Percentiles rank a stretch among this genome's conserved stretches.
phyloP scores from a whole-genome alignment of 306 rosid species.

The Trichosanthes cucumerina region DNA sequence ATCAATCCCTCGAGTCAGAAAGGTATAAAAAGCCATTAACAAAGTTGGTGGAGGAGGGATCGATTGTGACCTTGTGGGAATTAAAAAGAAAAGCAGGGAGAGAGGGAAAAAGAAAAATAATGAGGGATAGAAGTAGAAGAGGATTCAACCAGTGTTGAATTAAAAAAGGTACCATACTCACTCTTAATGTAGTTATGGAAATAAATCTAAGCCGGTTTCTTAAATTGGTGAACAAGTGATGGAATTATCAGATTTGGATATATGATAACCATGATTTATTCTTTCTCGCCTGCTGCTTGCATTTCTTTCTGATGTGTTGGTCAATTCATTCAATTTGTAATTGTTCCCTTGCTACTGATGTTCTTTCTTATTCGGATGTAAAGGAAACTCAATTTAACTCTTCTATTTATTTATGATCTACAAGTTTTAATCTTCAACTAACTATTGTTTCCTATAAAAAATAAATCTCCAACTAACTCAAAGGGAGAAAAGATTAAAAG shows the following conservation, averaged over 20 bases:
- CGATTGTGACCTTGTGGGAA: slow-evolving; percentile 31
- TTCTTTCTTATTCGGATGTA: not conserved
- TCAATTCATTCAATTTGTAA: not conserved
- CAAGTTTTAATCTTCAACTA: not conserved
- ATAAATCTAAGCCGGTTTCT: not conserved
- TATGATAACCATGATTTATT: not conserved
- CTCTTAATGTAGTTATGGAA: not conserved
- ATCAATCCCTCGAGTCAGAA: slow-evolving; percentile 83
- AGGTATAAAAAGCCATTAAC: slow-evolving; percentile 90
- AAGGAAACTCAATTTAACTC: not conserved
- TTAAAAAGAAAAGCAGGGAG: not conserved
- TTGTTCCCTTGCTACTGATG: not conserved
- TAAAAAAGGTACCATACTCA: too few relatives aligned
- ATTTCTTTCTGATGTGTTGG: too few relatives aligned
- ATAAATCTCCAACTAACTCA: not conserved
- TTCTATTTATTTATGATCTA: not conserved
- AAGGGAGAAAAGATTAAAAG: not conserved
- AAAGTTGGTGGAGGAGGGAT: slow-evolving; percentile 87
- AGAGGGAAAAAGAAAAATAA: slow-evolving; percentile 29
- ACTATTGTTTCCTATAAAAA: too few relatives aligned
- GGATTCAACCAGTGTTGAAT: too few relatives aligned
- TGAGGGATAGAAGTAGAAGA: slow-evolving; percentile 12
- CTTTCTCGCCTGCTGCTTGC: not conserved
- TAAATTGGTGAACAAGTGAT: not conserved
- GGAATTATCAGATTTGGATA: not conserved